These are phyloP conservation scores for Colletotrichum sp. DNA, from an alignment of 2,329 filamentous ascomycete species.

Conservation along the genomic window DNA sequence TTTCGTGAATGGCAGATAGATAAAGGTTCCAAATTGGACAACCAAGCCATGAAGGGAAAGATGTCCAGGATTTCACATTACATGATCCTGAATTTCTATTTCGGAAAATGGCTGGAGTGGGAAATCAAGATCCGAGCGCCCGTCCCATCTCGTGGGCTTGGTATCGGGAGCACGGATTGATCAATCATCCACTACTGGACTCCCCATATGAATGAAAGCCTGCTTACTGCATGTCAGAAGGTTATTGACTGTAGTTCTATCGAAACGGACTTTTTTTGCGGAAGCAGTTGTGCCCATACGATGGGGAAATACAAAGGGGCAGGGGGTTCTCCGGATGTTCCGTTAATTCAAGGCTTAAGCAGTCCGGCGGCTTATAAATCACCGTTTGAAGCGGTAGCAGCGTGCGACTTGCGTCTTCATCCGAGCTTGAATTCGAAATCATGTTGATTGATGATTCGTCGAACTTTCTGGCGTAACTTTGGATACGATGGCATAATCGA, in stretches of 20 bases:
- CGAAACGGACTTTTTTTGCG: neutral
- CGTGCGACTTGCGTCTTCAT: neutral
- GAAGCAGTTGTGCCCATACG: neutral
- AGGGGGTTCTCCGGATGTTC: neutral
- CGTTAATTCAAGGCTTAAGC: neutral
- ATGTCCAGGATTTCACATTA: neutral
- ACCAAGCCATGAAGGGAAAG: neutral
- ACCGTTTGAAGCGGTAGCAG: too few relatives aligned
- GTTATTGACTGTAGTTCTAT: neutral
- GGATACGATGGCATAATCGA: neutral
- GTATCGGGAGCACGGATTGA: neutral
- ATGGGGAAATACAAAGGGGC: neutral
- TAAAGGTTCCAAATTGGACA: neutral
- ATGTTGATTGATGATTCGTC: neutral
- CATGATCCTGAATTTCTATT: neutral
- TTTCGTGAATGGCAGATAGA: neutral
- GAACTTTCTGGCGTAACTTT: neutral
- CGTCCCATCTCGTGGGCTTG: neutral
- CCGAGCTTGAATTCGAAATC: neutral
- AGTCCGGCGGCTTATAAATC: neutral
- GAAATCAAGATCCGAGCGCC: neutral
- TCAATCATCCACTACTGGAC: neutral
- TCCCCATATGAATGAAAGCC: neutral
- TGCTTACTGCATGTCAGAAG: neutral
- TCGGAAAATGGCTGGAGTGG: neutral